phyloP scores from a whole-genome alignment of 1,139 yeast genomes.

The Pichia sp. region DNA sequence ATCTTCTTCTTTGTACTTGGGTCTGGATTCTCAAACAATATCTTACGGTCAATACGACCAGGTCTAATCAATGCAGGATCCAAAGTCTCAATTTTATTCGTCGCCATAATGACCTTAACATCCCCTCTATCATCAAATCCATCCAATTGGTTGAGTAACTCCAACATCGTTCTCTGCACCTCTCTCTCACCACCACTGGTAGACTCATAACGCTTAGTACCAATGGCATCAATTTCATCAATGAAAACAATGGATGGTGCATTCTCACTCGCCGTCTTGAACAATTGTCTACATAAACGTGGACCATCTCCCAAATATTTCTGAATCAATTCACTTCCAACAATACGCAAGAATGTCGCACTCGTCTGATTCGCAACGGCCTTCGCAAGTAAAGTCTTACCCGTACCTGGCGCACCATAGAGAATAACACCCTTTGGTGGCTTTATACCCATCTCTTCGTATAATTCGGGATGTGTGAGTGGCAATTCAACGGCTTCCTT shows the following conservation, averaged over 20 bases:
- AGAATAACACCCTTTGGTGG: slow-evolving; percentile 99
- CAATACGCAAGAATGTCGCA: slow-evolving; percentile 93
- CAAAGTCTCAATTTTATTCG: slow-evolving; percentile 88
- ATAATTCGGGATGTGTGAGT: slow-evolving; percentile 92
- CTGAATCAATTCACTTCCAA: slow-evolving; percentile 94
- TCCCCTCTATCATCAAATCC: slow-evolving; percentile 99
- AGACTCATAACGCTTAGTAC: slow-evolving; percentile 94
- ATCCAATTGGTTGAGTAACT: slow-evolving; percentile 89
- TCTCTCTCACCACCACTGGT: slow-evolving; percentile 97
- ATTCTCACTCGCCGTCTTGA: slow-evolving; percentile 94
- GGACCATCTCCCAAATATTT: slow-evolving; percentile 99
- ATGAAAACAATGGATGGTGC: slow-evolving; percentile 98
- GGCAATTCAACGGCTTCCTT: slow-evolving; percentile 98
- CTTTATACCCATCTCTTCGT: slow-evolving; percentile 98
- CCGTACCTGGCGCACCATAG: slow-evolving; percentile 99
- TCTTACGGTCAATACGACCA: slow-evolving; percentile 97
- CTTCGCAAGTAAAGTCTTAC: slow-evolving; percentile 92
- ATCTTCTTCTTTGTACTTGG: slow-evolving; percentile 90
- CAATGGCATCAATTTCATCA: slow-evolving; percentile 99
- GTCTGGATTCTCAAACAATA: slow-evolving; percentile 94
- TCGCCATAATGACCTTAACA: slow-evolving; percentile 98
- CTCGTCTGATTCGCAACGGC: slow-evolving; percentile 98
- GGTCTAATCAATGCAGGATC: slow-evolving; percentile 99
- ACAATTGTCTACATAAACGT: slow-evolving; percentile 85
- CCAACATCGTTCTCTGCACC: slow-evolving; percentile 98